A percentile compares a stretch with the other conserved stretches of the same genome.
These are phyloP conservation scores for Samsoniella hepiali DNA, from an alignment of 2,329 filamentous ascomycete species.

Conservation along the genomic window DNA sequence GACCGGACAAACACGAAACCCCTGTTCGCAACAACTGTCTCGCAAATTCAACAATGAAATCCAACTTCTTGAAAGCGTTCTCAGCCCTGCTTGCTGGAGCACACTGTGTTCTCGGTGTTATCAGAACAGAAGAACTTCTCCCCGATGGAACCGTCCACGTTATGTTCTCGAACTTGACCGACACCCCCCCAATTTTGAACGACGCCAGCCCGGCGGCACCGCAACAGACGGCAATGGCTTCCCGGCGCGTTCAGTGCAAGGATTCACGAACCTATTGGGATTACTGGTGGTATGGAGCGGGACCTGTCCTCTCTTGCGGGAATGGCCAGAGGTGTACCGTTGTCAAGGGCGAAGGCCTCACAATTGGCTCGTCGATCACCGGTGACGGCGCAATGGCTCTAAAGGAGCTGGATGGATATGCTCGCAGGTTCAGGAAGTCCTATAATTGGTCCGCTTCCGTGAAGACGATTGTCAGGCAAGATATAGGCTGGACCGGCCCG, in stretches of 20 bases:
- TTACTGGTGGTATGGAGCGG: conserved; percentile 7
- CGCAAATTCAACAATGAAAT: background rate
- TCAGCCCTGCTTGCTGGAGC: background rate
- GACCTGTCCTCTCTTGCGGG: background rate
- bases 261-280: background rate
- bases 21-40: no score
- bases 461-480: background rate
- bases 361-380: background rate
- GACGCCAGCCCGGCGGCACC: no score
- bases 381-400: background rate
- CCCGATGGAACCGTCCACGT: background rate
- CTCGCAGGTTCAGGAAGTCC: background rate
- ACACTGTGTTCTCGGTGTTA: background rate
- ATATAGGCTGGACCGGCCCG: background rate
- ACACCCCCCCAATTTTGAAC: background rate
- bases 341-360: background rate
- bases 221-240: background rate
- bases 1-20: background rate
- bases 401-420: background rate
- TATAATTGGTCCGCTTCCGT: background rate
- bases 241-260: background rate
- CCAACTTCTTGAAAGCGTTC: background rate
- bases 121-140: background rate
- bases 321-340: background rate
- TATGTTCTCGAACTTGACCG: background rate